Evolutionary conservation across 345 rosid genomes (phyloP).

Genomic region (Heritiera fomes): DNA sequence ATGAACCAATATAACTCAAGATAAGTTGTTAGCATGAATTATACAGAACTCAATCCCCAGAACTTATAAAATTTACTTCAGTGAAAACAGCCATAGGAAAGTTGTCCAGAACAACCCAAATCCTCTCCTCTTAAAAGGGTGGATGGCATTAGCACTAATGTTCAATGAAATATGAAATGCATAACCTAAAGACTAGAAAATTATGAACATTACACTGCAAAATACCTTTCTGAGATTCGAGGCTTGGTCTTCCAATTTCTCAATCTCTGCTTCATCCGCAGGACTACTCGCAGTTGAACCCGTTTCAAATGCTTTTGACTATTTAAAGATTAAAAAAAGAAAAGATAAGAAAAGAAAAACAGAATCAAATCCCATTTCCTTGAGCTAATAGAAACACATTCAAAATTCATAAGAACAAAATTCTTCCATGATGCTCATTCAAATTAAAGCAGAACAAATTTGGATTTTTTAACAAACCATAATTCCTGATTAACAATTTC

Average conservation of each 20-base stretch:
- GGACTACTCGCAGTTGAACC: slow-evolving; percentile 37
- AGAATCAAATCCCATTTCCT: background rate
- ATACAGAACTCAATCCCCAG: no score
- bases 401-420: background rate
- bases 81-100: background rate
- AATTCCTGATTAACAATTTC: background rate
- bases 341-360: no score
- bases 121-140: background rate
- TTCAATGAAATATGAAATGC: background rate
- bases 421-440: no score
- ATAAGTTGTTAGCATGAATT: no score
- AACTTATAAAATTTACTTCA: no score
- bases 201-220: slow-evolving; percentile 6
- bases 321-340: background rate
- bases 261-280: slow-evolving; percentile 60
- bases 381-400: background rate
- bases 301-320: slow-evolving; percentile 65
- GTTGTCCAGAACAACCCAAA: background rate
- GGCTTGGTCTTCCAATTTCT: slow-evolving; percentile 71
- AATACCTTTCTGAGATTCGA: slow-evolving; percentile 72
- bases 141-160: background rate
- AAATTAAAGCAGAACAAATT: no score
- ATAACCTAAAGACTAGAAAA: background rate
- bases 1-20: no score
- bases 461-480: no score